Conservation (phyloP, 352 stramenopile genomes). For the Pythium grandisporangium region DNA sequence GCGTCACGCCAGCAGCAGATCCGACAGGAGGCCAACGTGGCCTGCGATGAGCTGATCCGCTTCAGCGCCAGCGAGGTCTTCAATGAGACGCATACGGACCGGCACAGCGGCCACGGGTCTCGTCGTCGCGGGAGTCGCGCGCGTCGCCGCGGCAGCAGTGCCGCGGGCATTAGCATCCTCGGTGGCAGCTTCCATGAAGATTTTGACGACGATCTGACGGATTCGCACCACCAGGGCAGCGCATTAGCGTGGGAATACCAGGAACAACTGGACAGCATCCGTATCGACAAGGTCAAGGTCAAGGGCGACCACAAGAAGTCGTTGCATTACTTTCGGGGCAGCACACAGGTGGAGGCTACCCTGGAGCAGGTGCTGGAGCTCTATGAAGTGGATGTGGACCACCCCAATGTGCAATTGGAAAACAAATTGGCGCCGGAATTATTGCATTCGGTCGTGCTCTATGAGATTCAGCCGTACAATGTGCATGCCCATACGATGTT, state of each 20-base stretch:
- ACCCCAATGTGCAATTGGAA: conserved; percentile 69
- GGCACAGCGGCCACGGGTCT: conserved; percentile 20
- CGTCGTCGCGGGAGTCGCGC: no score
- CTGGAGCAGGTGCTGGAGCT: conserved; percentile 68
- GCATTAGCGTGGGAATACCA: conserved; percentile 71
- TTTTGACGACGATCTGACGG: background rate
- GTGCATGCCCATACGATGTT: conserved; percentile 41
- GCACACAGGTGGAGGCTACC: conserved; percentile 53
- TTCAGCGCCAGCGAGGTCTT: conserved; percentile 56
- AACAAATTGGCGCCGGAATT: conserved; percentile 65
- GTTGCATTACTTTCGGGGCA: conserved; percentile 63
- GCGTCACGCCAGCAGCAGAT: conserved; percentile 49
- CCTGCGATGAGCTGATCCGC: conserved; percentile 67
- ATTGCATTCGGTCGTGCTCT: conserved; percentile 70
- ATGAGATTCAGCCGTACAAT: conserved; percentile 61
- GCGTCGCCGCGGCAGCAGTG: no score
- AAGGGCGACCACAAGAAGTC: conserved; percentile 43
- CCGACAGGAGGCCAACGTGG: conserved; percentile 54
- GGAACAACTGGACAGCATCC: conserved; percentile 57
- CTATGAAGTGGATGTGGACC: conserved; percentile 60
- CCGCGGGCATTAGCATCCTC: no score
- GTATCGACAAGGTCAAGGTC: conserved; percentile 73
- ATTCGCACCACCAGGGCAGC: conserved; percentile 17
- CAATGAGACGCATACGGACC: no score
- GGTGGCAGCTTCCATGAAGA: no score